phyloP scores from a whole-genome alignment of 225 moss, liverwort and hornwort species.

The Bryum argenteum region DNA sequence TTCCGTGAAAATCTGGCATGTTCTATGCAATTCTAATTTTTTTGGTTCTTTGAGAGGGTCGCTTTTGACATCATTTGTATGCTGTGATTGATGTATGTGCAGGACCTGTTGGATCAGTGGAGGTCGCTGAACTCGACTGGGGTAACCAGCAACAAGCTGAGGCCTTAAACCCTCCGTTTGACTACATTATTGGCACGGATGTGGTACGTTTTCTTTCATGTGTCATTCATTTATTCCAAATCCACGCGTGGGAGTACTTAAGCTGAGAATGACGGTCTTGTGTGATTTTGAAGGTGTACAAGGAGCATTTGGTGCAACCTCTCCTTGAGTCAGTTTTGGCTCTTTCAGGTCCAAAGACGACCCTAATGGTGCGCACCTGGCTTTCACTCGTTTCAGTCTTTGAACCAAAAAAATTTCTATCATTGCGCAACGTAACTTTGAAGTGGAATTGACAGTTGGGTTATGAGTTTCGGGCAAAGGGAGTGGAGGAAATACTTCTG shows the following conservation, averaged over 20 bases:
- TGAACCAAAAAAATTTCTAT: neutral
- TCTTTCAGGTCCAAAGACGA: conserved; percentile 84
- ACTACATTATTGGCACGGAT: conserved; percentile 94
- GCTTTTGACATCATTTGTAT: no score
- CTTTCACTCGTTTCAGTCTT: neutral
- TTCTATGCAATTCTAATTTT: neutral
- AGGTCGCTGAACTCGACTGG: conserved; percentile 91
- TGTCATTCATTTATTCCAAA: neutral
- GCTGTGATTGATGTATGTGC: conserved; percentile 29
- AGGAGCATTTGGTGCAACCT: conserved; percentile 80
- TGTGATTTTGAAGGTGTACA: conserved; percentile 66
- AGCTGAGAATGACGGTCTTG: neutral
- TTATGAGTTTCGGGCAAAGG: conserved; percentile 87
- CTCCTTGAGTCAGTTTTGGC: conserved; percentile 72
- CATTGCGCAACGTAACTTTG: neutral
- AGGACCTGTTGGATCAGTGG: conserved; percentile 82
- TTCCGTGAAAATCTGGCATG: neutral
- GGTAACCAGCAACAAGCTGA: conserved; percentile 71
- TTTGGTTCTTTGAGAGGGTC: no score
- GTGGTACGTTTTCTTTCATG: conserved; percentile 52
- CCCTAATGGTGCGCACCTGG: conserved; percentile 63
- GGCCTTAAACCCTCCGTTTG: conserved; percentile 81
- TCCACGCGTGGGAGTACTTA: neutral
- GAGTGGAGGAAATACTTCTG: conserved; percentile 73
- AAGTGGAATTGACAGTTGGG: conserved; percentile 56